Conservation (phyloP, 2,329 filamentous ascomycete species). For the Pseudogymnoascus sp. region DNA sequence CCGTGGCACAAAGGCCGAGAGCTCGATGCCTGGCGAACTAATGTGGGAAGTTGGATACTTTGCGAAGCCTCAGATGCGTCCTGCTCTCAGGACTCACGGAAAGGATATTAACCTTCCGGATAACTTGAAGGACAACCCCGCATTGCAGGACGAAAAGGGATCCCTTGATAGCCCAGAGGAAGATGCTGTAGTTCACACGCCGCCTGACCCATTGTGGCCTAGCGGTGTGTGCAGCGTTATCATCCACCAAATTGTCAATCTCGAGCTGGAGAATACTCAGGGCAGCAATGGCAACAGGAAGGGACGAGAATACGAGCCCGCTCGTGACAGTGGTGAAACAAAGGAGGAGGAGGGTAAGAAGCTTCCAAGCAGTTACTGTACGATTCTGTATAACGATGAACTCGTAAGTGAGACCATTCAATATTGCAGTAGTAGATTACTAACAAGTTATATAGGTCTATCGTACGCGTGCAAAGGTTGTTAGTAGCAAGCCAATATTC, state of each 20-base stretch:
- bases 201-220: conserved; percentile 93
- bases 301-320: conserved; percentile 82
- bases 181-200: conserved; percentile 80
- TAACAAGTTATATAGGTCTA: conserved; percentile 49
- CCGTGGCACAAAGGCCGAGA: conserved; percentile 72
- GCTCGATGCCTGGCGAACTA: conserved; percentile 83
- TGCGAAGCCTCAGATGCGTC: conserved; percentile 79
- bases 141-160: conserved; percentile 84
- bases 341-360: conserved; percentile 75
- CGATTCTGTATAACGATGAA: conserved; percentile 82
- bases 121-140: conserved; percentile 62
- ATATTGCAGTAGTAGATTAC: conserved; percentile 10
- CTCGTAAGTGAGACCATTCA: conserved; percentile 40
- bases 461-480: conserved; percentile 89
- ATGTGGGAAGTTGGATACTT: conserved; percentile 97
- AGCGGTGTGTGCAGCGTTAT: conserved; percentile 81
- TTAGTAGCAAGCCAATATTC: conserved; percentile 92
- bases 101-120: conserved; percentile 71
- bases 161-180: conserved; percentile 64
- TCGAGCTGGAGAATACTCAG: conserved; percentile 86
- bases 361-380: conserved; percentile 88
- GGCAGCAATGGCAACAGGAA: conserved; percentile 75
- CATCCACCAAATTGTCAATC: conserved; percentile 89
- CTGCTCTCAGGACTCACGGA: conserved; percentile 77
- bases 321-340: conserved; percentile 73